These are phyloP conservation scores for Aspergillus bombycis DNA, from an alignment of 2,329 filamentous ascomycete genomes.

Conservation along the genomic window DNA sequence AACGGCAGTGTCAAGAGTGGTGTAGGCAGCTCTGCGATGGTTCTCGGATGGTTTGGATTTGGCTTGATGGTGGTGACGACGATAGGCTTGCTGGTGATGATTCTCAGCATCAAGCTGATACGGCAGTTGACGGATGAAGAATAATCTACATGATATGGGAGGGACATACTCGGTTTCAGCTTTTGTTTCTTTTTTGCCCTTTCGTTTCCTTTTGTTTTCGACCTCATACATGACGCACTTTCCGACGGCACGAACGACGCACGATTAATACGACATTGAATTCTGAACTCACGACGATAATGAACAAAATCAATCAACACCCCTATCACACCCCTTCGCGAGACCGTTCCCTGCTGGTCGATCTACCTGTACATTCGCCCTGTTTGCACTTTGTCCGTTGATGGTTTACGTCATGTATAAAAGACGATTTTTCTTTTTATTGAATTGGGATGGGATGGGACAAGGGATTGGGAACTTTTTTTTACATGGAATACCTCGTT, in stretches of 20 bases:
- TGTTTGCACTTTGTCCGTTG: conserved; percentile 5
- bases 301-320: conserved; percentile 9
- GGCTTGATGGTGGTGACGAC: conserved; percentile 91
- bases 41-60: conserved; percentile 97
- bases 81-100: conserved; percentile 93
- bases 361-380: conserved; percentile 12
- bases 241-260: conserved; percentile 18
- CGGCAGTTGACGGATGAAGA: conserved; percentile 58
- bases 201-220: conserved; percentile 9
- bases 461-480: conserved; percentile 1
- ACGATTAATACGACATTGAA: conserved; percentile 23
- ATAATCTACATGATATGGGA: conserved; percentile 9
- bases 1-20: conserved; percentile 86
- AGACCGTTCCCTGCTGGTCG: background rate
- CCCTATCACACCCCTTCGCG: background rate
- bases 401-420: conserved; percentile 18
- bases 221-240: background rate
- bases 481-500: background rate
- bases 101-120: conserved; percentile 84
- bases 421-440: conserved; percentile 11
- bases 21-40: conserved; percentile 93
- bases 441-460: conserved; percentile 4
- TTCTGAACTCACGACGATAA: conserved; percentile 13
- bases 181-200: conserved; percentile 11
- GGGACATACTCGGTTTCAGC: conserved; percentile 3